Percentiles rank a stretch among this genome's conserved stretches.
Evolutionary conservation across 2,329 filamentous ascomycete genomes (phyloP).

Genomic region (Trichoderma asperellum): DNA sequence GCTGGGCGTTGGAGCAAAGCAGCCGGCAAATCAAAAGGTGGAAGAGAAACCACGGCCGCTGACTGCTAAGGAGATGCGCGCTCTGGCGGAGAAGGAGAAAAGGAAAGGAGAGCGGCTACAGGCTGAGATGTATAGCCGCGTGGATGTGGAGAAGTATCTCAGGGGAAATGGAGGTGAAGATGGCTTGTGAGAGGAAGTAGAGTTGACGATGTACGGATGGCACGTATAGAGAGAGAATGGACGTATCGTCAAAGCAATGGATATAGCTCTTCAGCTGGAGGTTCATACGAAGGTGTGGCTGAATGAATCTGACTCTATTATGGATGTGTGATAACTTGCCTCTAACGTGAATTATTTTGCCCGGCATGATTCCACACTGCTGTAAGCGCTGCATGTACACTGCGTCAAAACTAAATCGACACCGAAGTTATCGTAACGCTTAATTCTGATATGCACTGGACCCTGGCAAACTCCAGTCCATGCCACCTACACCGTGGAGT

Average conservation of each 20-base stretch:
- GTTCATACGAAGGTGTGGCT: background rate
- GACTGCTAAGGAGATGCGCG: constrained; percentile 58
- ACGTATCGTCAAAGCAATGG: background rate
- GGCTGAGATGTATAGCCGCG: constrained; percentile 72
- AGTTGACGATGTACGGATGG: background rate
- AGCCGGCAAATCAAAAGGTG: constrained; percentile 49
- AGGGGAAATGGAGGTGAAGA: constrained; percentile 46
- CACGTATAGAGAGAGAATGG: background rate
- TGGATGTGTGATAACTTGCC: background rate
- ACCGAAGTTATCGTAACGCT: background rate
- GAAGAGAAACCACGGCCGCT: constrained; percentile 62
- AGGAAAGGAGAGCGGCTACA: constrained; percentile 66
- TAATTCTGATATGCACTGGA: background rate
- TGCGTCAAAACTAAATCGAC: background rate
- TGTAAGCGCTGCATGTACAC: background rate
- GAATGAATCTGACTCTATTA: background rate
- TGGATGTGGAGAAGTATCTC: constrained; percentile 78
- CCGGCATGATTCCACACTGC: background rate
- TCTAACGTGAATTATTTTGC: background rate
- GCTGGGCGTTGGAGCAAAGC: constrained; percentile 67
- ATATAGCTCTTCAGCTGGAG: background rate
- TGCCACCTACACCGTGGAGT: background rate
- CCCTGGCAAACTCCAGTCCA: background rate
- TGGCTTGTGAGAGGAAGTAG: constrained; percentile 24
- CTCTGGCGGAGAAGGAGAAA: constrained; percentile 52